Evolutionary conservation across 2,329 filamentous ascomycete genomes (phyloP).

Genomic region (Aschersonia sp.): DNA sequence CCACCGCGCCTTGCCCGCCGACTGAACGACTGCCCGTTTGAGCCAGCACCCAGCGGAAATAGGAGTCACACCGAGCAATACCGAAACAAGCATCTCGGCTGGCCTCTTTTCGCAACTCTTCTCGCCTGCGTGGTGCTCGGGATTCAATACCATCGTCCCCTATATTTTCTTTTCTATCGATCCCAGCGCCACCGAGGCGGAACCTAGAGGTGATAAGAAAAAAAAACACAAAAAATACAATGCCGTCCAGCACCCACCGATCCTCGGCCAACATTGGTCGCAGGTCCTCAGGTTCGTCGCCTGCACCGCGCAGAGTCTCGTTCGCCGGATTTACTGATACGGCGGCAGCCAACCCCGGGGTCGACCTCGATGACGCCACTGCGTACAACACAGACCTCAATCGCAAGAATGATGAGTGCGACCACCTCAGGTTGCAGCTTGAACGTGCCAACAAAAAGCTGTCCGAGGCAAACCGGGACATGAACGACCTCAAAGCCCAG

Average conservation of each 20-base stretch:
- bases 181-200: too few species aligned
- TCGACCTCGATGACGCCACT: slow-evolving; percentile 7
- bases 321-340: slow-evolving; percentile 1
- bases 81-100: too few species aligned
- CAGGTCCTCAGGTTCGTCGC: slow-evolving; percentile 4
- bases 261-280: slow-evolving; percentile 8
- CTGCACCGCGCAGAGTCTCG: not conserved
- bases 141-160: too few species aligned
- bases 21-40: too few species aligned
- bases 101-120: too few species aligned
- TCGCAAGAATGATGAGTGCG: slow-evolving; percentile 8
- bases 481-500: slow-evolving; percentile 8
- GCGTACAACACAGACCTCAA: slow-evolving; percentile 10
- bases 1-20: too few species aligned
- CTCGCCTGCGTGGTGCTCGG: too few species aligned
- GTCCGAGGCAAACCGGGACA: slow-evolving; percentile 10
- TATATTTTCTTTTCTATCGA: too few species aligned
- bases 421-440: slow-evolving; percentile 12
- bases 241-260: slow-evolving; percentile 6
- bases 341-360: not conserved
- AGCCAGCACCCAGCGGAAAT: too few species aligned
- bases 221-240: not conserved
- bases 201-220: too few species aligned
- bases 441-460: slow-evolving; percentile 16
- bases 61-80: too few species aligned